Conservation (phyloP, 1,284 basidiomycete species). For the Ustilago tritici region DNA sequence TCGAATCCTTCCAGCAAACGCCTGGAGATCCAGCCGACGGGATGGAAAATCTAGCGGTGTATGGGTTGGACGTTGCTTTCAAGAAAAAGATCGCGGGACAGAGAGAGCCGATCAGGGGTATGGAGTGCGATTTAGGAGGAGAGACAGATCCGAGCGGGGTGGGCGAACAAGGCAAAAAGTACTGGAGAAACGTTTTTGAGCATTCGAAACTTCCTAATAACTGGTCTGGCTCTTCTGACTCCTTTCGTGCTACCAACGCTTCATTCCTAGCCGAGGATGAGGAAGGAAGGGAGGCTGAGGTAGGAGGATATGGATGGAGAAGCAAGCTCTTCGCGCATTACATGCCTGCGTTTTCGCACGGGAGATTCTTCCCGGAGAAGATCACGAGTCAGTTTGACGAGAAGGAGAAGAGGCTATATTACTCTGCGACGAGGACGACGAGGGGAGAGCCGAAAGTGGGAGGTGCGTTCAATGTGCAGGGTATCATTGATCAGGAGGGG, state of each 20-base stretch:
- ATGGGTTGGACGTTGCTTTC: conserved; percentile 54
- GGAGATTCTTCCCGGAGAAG: conserved; percentile 42
- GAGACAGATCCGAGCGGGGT: conserved; percentile 34
- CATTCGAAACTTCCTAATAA: conserved; percentile 56
- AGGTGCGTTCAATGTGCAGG: conserved; percentile 46
- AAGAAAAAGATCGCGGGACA: conserved; percentile 34
- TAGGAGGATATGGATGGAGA: conserved; percentile 25
- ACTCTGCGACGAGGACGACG: conserved; percentile 41
- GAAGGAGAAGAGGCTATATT: conserved; percentile 52
- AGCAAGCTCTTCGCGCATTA: conserved; percentile 56
- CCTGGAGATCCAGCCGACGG: conserved; percentile 59
- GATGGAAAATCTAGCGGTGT: conserved; percentile 56
- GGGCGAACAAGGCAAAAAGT: conserved; percentile 12
- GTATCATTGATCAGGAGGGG: conserved; percentile 22
- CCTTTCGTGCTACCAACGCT: conserved; percentile 3
- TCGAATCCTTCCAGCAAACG: conserved; percentile 56
- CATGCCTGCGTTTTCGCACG: conserved; percentile 48
- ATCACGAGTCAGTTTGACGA: conserved; percentile 62
- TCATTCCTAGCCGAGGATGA: neutral
- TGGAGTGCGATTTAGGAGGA: conserved; percentile 49
- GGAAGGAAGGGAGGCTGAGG: neutral
- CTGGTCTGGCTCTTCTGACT: conserved; percentile 15
- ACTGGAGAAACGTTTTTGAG: conserved; percentile 55
- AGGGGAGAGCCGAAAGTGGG: conserved; percentile 50
- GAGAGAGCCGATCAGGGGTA: conserved; percentile 29